Base-by-base conservation (phyloP, 2,329 filamentous ascomycete genomes). In the Ascosphaera apis region DNA sequence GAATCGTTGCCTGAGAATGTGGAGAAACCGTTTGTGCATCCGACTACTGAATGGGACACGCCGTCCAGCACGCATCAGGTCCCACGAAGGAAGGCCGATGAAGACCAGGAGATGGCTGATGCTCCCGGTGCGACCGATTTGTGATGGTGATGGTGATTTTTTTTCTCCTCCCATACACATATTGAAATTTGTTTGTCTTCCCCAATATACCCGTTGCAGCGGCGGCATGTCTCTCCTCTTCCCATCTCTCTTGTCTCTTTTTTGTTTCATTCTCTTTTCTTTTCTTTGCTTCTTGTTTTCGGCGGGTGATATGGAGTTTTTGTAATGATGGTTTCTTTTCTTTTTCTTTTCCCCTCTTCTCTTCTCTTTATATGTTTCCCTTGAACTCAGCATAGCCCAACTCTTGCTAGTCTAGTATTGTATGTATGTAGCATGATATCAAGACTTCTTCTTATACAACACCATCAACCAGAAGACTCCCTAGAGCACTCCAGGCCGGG, bases 41-140 rank as follows among this genome's bases (percentile, higher is more conserved):
- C 33, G 28, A 15, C 32, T 9, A 25, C 19, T 31, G 37, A 17
- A 44, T 40, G 7, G 37, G 42, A 4, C 41, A 43, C 2, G 45
- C 47, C 21, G 45, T 37, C n/a, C 42, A 40, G 7, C 42, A 42
- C 21, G 43, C 25, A 13, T 15, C 41, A 47, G 33, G 37, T 41
- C 31, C 7, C 27, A 12, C 33, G 33, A 16, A n/a, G 41, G 23
- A 41, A 48, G 31, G 43, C 38, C 18, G 42, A 46, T 35, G 41
- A 45, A 31, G 42, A 46, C 19, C 45, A 49, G 3, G 52, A 55
- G 31, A 57, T 57, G 54, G 42, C 45, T 0, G 53, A 56, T 28
- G 52, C 47, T 4, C 49, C 49, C 36, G 42, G 48, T 19, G 37
- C 41, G 1, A 42, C 42, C 6, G 44, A 43, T 39, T 34, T 34